These are phyloP conservation scores for Colletotrichum liriopes DNA, from an alignment of 2,329 filamentous ascomycete species.

Conservation along the genomic window DNA sequence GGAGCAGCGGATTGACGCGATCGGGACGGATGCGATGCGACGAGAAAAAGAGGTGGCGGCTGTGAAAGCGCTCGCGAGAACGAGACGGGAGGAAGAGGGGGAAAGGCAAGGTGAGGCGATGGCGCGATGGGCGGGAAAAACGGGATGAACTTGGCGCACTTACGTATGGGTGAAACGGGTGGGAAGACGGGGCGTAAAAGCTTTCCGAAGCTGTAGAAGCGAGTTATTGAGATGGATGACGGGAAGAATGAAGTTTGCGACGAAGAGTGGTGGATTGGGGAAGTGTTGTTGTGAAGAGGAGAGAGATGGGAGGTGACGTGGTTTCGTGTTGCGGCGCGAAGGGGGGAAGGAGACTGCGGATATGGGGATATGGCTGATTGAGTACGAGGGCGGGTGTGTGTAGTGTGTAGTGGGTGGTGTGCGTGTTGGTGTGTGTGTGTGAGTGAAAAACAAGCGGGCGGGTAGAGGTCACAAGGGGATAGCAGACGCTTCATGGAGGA, in stretches of 20 bases:
- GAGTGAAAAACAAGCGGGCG: not conserved
- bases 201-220: slow-evolving; percentile 25
- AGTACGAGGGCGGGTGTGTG: not conserved
- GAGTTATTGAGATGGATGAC: not conserved
- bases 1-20: slow-evolving; percentile 19
- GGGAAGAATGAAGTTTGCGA: not conserved
- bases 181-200: not conserved
- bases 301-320: slow-evolving; percentile 27
- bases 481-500: not conserved
- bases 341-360: slow-evolving; percentile 11
- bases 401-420: not conserved
- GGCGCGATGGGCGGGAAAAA: slow-evolving; percentile 17
- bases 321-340: slow-evolving; percentile 15
- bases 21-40: slow-evolving; percentile 13
- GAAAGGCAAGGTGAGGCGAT: not conserved
- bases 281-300: slow-evolving; percentile 19
- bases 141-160: slow-evolving; percentile 1
- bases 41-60: not conserved
- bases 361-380: slow-evolving; percentile 27
- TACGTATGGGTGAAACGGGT: not conserved
- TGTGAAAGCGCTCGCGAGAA: slow-evolving; percentile 24
- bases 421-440: slow-evolving; percentile 1
- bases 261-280: not conserved
- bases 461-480: slow-evolving; percentile 14
- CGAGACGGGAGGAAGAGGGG: not conserved